These are phyloP conservation scores for maize (Zea mays) DNA, from an alignment of 176 grass and related monocot genomes.

Conservation along the genomic window DNA sequence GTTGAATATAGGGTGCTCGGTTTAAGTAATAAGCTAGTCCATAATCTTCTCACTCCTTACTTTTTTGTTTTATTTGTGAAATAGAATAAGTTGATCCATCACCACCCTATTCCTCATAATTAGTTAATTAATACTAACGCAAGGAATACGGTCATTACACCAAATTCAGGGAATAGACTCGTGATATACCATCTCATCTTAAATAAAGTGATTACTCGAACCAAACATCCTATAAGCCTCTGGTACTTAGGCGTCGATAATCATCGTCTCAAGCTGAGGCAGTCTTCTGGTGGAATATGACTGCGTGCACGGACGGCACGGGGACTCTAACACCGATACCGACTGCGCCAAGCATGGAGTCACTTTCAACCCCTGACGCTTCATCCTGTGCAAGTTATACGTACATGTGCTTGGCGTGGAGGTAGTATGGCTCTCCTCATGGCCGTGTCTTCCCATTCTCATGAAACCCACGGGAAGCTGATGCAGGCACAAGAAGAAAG, in stretches of 20 bases:
- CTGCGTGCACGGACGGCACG: conserved; percentile 60
- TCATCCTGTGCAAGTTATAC: conserved; percentile 94
- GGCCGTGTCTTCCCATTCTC: conserved; percentile 67
- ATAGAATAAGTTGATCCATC: too few species aligned
- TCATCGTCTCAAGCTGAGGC: conserved; percentile 51
- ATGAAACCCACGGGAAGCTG: conserved; percentile 68
- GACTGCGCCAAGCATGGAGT: conserved; percentile 45
- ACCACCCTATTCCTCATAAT: too few species aligned
- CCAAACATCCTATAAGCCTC: too few species aligned
- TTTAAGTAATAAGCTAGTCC: too few species aligned
- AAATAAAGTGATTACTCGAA: too few species aligned
- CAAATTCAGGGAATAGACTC: too few species aligned
- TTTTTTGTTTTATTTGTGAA: too few species aligned
- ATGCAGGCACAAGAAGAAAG: conserved; percentile 11
- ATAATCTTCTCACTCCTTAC: too few species aligned
- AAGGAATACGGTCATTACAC: too few species aligned
- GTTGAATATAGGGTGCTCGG: too few species aligned
- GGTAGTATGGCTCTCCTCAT: conserved; percentile 63
- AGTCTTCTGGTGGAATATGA: conserved; percentile 75
- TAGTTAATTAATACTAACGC: too few species aligned
- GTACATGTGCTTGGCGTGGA: conserved; percentile 95
- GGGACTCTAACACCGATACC: conserved; percentile 63
- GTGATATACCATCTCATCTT: too few species aligned
- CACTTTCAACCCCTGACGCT: conserved; percentile 59
- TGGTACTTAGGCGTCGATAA: conserved; percentile 19